Percentiles rank a stretch among this genome's conserved stretches.
Evolutionary conservation across 768 basidiomycete species (phyloP).

Genomic region (Hypholoma sublateritium): DNA sequence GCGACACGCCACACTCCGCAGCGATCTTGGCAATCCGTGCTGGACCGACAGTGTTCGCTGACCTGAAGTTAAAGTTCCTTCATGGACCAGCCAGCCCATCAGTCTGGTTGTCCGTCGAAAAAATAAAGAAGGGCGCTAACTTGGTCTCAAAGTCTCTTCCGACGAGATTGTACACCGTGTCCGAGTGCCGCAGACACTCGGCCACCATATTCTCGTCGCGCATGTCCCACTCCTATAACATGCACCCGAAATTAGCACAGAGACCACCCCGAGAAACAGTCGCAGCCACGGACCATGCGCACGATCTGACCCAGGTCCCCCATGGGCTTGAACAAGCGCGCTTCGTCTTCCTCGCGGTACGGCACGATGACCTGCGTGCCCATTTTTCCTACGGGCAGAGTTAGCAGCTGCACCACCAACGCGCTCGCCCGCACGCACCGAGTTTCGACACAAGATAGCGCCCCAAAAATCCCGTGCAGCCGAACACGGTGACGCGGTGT

Average conservation of each 20-base stretch:
- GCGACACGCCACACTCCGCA: constrained; percentile 72
- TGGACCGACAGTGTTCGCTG: constrained; percentile 82
- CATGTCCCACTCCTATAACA: constrained; percentile 88
- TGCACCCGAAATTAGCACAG: neutral
- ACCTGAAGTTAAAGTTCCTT: constrained; percentile 86
- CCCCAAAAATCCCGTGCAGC: constrained; percentile 93
- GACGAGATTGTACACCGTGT: constrained; percentile 94
- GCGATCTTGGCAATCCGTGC: constrained; percentile 85
- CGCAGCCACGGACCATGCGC: constrained; percentile 65
- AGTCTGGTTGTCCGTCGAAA: constrained; percentile 4
- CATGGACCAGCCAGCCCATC: constrained; percentile 2
- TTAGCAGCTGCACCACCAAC: constrained; percentile 2
- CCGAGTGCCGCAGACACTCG: constrained; percentile 92
- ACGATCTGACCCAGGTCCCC: constrained; percentile 97
- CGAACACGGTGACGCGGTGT: constrained; percentile 95
- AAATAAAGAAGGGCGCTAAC: constrained; percentile 41
- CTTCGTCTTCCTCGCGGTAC: constrained; percentile 93
- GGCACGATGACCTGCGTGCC: constrained; percentile 95
- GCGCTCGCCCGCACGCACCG: constrained; percentile 44
- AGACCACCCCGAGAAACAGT: neutral
- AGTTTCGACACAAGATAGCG: constrained; percentile 93
- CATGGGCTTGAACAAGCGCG: constrained; percentile 85
- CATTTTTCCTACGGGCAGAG: constrained; percentile 60
- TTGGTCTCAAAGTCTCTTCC: constrained; percentile 96
- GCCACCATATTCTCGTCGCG: constrained; percentile 88